phyloP scores from a whole-genome alignment of 179 eudicot species.

The Carnegiea gigantea region DNA sequence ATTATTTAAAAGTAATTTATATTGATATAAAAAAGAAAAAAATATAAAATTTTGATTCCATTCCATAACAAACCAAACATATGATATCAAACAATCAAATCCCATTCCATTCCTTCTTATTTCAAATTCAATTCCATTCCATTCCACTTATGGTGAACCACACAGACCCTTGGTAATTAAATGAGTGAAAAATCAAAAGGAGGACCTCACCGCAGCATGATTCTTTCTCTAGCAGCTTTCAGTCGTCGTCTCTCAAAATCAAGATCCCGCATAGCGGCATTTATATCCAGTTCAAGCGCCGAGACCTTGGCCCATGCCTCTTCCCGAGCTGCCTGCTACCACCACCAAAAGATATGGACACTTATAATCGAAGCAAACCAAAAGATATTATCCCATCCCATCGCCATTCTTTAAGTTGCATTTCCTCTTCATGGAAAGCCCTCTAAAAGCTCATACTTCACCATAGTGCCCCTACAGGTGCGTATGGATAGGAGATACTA shows the following conservation, averaged over 20 bases:
- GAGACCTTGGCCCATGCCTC: constrained; percentile 99
- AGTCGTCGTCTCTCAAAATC: constrained; percentile 82
- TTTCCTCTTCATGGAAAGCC: neutral
- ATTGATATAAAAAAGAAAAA: no score
- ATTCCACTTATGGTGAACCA: no score
- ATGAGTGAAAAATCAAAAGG: neutral
- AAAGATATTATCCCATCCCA: neutral
- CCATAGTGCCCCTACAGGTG: neutral
- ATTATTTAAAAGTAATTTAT: no score
- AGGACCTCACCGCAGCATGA: constrained; percentile 81
- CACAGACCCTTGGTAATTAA: neutral
- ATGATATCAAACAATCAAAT: no score
- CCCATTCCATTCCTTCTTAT: no score
- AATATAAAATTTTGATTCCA: no score
- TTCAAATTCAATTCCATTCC: no score
- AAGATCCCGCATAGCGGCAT: constrained; percentile 88
- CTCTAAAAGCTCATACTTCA: neutral
- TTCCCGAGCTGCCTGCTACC: constrained; percentile 99
- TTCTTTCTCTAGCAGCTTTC: constrained; percentile 83
- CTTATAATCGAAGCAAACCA: constrained; percentile 36
- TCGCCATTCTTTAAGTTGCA: neutral
- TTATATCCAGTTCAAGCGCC: constrained; percentile 87
- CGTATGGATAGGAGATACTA: neutral
- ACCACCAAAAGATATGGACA: constrained; percentile 47
- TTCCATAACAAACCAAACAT: no score